These are phyloP conservation scores for Polymyxa betae DNA, from an alignment of 208 protist species.

Conservation along the genomic window DNA sequence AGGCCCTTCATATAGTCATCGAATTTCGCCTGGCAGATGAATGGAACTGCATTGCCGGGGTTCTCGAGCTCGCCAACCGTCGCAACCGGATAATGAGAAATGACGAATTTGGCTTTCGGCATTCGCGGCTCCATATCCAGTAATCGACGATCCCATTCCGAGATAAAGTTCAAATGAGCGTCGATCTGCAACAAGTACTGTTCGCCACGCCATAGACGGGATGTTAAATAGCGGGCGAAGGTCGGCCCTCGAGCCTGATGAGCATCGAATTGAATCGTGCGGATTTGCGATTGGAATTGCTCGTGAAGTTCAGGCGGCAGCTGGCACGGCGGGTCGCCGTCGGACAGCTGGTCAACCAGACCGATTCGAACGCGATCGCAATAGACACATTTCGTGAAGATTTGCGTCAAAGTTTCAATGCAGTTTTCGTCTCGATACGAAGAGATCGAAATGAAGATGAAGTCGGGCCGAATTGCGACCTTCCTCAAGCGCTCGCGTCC, in stretches of 20 bases:
- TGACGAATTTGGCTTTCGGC: constrained; percentile 13
- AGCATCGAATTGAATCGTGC: not conserved
- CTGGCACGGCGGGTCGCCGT: not conserved
- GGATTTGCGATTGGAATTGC: not conserved
- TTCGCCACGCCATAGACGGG: constrained; percentile 30
- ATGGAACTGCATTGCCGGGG: constrained; percentile 7
- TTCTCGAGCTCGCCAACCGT: constrained; percentile 17
- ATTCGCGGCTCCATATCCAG: constrained; percentile 27
- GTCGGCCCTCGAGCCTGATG: not conserved
- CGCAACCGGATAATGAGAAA: constrained; percentile 11
- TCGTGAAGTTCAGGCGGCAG: not conserved
- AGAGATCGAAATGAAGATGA: constrained; percentile 43
- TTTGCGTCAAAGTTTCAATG: not conserved
- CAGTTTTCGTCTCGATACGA: constrained; percentile 45
- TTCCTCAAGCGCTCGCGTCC: not conserved
- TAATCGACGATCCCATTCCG: not conserved
- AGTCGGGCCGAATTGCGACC: not conserved
- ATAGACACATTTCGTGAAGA: not conserved
- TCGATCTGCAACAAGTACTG: constrained; percentile 51
- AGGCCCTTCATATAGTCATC: constrained; percentile 49
- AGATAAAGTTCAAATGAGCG: constrained; percentile 45
- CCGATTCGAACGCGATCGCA: constrained; percentile 19
- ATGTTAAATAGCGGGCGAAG: constrained; percentile 31
- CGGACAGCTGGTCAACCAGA: not conserved
- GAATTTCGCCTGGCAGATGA: constrained; percentile 47